phyloP scores from a whole-genome alignment of 202 grass and related monocot species.

The Eragrostis tef region DNA sequence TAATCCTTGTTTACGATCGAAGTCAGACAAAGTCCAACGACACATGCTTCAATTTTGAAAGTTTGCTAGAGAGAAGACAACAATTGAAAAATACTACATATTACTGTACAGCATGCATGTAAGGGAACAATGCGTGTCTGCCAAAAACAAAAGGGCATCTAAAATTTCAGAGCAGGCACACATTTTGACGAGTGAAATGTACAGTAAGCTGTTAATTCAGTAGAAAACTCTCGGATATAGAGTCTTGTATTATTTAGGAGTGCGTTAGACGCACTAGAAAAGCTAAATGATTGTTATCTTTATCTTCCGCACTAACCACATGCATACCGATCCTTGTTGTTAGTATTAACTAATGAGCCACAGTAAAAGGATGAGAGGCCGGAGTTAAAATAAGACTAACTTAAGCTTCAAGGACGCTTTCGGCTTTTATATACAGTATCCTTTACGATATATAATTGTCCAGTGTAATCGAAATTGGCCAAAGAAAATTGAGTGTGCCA shows the following conservation, averaged over 20 bases:
- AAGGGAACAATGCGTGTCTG: background rate
- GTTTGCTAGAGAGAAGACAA: background rate
- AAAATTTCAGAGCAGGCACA: background rate
- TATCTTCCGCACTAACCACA: background rate
- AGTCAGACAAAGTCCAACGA: background rate
- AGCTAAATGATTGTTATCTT: background rate
- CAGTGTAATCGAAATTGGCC: background rate
- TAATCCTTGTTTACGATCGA: background rate
- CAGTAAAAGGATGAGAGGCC: background rate
- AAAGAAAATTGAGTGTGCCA: background rate
- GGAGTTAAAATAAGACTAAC: background rate
- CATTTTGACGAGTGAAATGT: background rate
- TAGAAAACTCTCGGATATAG: background rate
- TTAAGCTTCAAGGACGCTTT: background rate
- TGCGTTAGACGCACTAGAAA: constrained; percentile 1
- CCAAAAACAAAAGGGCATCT: background rate
- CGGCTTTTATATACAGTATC: background rate
- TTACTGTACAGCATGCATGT: background rate
- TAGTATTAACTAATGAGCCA: background rate
- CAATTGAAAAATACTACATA: background rate
- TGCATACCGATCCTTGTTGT: background rate
- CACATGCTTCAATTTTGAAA: background rate
- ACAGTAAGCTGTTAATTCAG: background rate
- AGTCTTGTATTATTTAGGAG: background rate
- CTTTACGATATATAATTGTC: background rate